A percentile compares a stretch with the other conserved stretches of the same genome.
phyloP scores from a whole-genome alignment of 768 basidiomycete genomes.

The Leccinum variicolor region DNA sequence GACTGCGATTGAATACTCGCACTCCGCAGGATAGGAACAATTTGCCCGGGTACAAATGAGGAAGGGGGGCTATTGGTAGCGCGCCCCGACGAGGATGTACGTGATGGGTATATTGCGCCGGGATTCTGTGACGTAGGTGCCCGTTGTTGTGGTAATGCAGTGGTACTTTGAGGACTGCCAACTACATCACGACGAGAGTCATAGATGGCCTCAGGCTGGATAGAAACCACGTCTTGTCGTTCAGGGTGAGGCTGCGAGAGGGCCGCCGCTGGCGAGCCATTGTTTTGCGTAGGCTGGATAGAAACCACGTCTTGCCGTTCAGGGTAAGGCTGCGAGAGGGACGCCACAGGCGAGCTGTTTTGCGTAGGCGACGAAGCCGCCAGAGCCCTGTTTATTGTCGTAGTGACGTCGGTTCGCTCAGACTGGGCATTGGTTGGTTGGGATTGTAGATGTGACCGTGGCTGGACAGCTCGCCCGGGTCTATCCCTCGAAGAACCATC shows the following conservation, averaged over 20 bases:
- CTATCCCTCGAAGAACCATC: slow-evolving; percentile 9
- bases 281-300: background rate
- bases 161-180: slow-evolving; percentile 1
- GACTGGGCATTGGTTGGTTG: slow-evolving; percentile 1
- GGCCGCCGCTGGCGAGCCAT: background rate
- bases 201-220: slow-evolving; percentile 4
- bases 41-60: slow-evolving; percentile 35
- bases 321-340: slow-evolving; percentile 2
- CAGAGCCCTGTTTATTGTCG: background rate
- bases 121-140: slow-evolving; percentile 20
- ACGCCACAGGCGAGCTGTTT: background rate
- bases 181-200: slow-evolving; percentile 2
- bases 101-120: slow-evolving; percentile 17
- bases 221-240: slow-evolving; percentile 1
- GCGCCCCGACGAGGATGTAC: slow-evolving; percentile 22
- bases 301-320: slow-evolving; percentile 2
- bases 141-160: slow-evolving; percentile 10
- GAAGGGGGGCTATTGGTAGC: slow-evolving; percentile 25
- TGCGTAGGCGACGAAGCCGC: slow-evolving; percentile 1
- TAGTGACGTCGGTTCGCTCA: background rate
- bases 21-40: slow-evolving; percentile 38
- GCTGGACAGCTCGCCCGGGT: slow-evolving; percentile 22
- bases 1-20: slow-evolving; percentile 29
- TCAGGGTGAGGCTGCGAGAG: slow-evolving; percentile 4
- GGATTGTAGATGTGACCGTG: slow-evolving; percentile 6